These are phyloP conservation scores for Cyclocybe aegerita DNA, from an alignment of 768 basidiomycete genomes.

Conservation along the genomic window DNA sequence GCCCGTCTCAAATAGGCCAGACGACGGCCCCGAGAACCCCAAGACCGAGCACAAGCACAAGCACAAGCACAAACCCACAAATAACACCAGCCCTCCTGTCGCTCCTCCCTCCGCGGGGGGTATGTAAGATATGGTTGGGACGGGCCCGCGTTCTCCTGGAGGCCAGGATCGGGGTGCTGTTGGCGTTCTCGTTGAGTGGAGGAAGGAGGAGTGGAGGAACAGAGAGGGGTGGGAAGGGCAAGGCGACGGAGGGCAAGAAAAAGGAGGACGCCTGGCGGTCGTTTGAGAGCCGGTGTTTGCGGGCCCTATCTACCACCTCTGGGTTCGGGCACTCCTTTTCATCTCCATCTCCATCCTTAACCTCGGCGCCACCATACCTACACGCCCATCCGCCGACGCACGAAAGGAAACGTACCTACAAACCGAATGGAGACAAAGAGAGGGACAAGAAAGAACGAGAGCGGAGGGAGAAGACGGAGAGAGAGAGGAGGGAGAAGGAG, in stretches of 20 bases:
- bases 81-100: slow-evolving; percentile 32
- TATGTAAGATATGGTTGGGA: slow-evolving; percentile 25
- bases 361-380: too few species aligned
- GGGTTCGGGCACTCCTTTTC: too few species aligned
- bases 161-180: slow-evolving; percentile 23
- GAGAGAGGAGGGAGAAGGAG: slow-evolving; percentile 18
- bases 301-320: neutral
- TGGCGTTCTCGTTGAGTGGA: slow-evolving; percentile 4
- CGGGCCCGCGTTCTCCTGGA: slow-evolving; percentile 22
- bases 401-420: too few species aligned
- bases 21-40: too few species aligned
- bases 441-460: slow-evolving; percentile 14
- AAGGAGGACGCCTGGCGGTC: neutral
- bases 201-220: too few species aligned
- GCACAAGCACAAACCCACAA: slow-evolving; percentile 18
- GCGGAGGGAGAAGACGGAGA: slow-evolving; percentile 17
- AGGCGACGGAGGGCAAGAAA: too few species aligned
- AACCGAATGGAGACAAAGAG: slow-evolving; percentile 2
- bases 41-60: too few species aligned
- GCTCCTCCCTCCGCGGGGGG: slow-evolving; percentile 29
- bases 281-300: slow-evolving; percentile 16
- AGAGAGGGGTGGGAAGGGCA: neutral
- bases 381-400: too few species aligned
- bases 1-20: too few species aligned
- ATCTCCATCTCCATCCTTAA: too few species aligned